These are phyloP conservation scores for Flaveria robusta DNA, from an alignment of 129 eudicot genomes.

Conservation along the genomic window DNA sequence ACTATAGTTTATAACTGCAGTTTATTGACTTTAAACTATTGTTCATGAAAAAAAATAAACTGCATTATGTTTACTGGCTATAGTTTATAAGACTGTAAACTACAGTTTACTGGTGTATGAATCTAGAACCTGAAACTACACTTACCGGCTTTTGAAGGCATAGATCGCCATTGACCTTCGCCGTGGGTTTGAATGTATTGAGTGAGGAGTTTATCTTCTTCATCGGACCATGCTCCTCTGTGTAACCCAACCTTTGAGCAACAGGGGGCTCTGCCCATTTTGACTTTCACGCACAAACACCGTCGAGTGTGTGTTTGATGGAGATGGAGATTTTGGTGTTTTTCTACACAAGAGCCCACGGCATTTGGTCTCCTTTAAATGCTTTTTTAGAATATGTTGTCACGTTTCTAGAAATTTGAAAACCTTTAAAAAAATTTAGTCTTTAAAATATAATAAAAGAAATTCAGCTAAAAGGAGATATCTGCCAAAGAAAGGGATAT, in stretches of 20 bases:
- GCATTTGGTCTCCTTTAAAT: conserved; percentile 34
- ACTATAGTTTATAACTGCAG: no score
- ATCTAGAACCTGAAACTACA: neutral
- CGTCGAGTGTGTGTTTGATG: conserved; percentile 1
- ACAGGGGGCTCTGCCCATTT: conserved; percentile 49
- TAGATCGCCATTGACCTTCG: conserved; percentile 47
- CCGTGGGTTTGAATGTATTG: conserved; percentile 45
- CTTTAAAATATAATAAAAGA: neutral
- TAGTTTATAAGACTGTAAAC: no score
- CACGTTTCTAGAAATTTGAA: conserved; percentile 16
- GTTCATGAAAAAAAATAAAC: no score
- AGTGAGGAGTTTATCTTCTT: conserved; percentile 43
- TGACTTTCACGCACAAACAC: neutral
- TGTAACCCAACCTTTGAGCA: conserved; percentile 47
- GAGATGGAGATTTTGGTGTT: neutral
- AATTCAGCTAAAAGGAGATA: neutral
- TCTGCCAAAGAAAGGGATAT: neutral
- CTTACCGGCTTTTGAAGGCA: conserved; percentile 53
- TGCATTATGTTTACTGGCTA: no score
- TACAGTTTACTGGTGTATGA: no score
- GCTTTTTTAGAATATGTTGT: neutral
- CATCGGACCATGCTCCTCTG: conserved; percentile 48
- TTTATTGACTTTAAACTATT: no score
- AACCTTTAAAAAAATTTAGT: no score
- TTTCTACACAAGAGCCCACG: neutral